Evolutionary conservation across 345 rosid genomes (phyloP), one percentile per base, ranked within the genome.

Genomic region (Chamaenerion angustifolium): DNA sequence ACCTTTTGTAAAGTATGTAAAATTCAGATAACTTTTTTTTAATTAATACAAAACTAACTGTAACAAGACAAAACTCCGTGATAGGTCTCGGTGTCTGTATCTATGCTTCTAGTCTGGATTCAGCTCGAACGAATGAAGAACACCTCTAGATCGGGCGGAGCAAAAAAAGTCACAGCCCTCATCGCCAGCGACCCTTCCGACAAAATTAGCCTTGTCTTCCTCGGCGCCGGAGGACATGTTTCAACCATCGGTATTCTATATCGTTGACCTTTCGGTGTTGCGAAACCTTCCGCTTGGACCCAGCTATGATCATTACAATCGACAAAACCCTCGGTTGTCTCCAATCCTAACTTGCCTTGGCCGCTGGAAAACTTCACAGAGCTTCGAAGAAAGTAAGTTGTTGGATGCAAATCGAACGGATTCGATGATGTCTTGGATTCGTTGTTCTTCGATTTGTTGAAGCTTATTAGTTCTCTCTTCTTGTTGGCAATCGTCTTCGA

Each of bases 211-310:
- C 63, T 51, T 6, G 17, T 35, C 56, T 51, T 59, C 56, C 16
- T 43, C 19, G 63, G 63, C 13, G 63, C 63, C 3, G 63, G 63
- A 3, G 63, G 63, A 56, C 63, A 59, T 9, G 56, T 59, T 18
- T 37, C 14, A 31, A 50, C 25, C 50, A 31, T 45, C 18, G 63
- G 63, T 23, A 59, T 50, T 37, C 45, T 49, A 19, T 42, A 43
- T 45, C 19, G 40, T 45, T 15, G 44, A 19, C 56, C 56, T n/a
- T 59, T 51, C 12, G 63, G 63, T n/a, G 63, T 59, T 1, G 49
- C 51, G 56, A 51, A 50, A 43, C 55, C 43, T 21, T 4, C 25
- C 2, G 25, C 25, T 4, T 21, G 25, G 4, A 21, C 25, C 25
- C 25, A 21, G 25, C 25, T 21, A 21, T 4, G 25, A 21, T 21